phyloP scores from a whole-genome alignment of 768 basidiomycete species.

The Trametes cingulata region DNA sequence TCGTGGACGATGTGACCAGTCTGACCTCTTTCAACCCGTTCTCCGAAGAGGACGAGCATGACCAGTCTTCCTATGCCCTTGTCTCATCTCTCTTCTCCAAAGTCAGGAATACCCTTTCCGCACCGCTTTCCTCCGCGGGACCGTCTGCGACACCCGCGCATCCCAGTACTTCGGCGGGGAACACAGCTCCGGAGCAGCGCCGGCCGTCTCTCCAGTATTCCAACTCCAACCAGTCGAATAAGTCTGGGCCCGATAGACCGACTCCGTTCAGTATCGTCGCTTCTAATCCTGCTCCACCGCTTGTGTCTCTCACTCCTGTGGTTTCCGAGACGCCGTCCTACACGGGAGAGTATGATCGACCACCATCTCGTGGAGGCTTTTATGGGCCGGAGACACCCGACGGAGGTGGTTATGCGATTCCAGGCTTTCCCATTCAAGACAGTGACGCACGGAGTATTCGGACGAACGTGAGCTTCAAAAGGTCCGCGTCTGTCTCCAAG shows the following conservation, averaged over 20 bases:
- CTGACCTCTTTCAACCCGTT: conserved; percentile 90
- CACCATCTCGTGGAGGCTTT: conserved; percentile 52
- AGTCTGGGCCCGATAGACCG: conserved; percentile 56
- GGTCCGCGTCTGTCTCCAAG: conserved; percentile 85
- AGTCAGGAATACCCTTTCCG: conserved; percentile 77
- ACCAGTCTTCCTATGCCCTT: conserved; percentile 82
- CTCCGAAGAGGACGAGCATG: conserved; percentile 90
- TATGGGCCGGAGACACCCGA: conserved; percentile 57
- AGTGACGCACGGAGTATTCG: conserved; percentile 82
- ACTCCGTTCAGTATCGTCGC: conserved; percentile 54
- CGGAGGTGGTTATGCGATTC: conserved; percentile 72
- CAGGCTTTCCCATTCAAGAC: conserved; percentile 90
- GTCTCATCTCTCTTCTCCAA: conserved; percentile 79
- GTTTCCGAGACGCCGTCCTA: conserved; percentile 78
- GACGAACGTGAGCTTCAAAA: conserved; percentile 66
- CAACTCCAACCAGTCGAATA: conserved; percentile 49
- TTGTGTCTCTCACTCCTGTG: conserved; percentile 84
- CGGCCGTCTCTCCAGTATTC: conserved; percentile 58
- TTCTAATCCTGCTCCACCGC: conserved; percentile 70
- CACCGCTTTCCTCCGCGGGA: conserved; percentile 57
- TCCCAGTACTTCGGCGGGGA: conserved; percentile 34
- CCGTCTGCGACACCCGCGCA: conserved; percentile 36
- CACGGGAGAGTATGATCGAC: conserved; percentile 61
- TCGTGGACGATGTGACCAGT: conserved; percentile 61
- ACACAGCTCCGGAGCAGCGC: conserved; percentile 47